Evolutionary conservation across 1,139 yeast genomes (phyloP).

Genomic region (Trichomonascaceae sp.): DNA sequence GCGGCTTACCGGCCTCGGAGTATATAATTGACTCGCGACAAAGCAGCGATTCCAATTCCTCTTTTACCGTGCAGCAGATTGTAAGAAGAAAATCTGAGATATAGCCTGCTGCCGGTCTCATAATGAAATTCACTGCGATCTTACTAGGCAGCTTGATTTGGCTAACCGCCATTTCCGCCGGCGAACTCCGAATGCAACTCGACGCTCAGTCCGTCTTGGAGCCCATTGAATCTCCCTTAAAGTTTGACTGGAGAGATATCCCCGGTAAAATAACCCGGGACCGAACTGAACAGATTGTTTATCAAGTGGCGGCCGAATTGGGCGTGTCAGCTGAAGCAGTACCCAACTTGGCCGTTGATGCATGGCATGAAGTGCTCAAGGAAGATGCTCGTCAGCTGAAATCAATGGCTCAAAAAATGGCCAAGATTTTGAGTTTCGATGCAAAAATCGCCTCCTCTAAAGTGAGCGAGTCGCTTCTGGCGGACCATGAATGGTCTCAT

Average conservation of each 20-base stretch:
- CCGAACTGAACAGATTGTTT: background rate
- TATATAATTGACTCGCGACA: too few species aligned
- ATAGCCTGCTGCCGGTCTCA: background rate
- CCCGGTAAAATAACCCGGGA: background rate
- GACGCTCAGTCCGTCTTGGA: background rate
- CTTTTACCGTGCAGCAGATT: background rate
- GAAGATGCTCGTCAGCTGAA: constrained; percentile 10
- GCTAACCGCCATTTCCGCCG: background rate
- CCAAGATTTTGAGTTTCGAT: constrained; percentile 6
- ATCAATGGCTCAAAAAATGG: constrained; percentile 2
- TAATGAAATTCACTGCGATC: background rate
- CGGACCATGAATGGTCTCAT: constrained; percentile 23
- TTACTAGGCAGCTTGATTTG: background rate
- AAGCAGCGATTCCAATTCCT: too few species aligned
- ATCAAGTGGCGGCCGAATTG: constrained; percentile 21
- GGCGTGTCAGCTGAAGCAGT: constrained; percentile 25
- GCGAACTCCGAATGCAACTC: background rate
- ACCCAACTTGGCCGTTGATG: constrained; percentile 24
- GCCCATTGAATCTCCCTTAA: background rate
- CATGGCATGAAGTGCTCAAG: constrained; percentile 27
- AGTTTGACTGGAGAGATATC: background rate
- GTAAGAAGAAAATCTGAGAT: background rate
- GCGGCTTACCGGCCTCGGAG: too few species aligned
- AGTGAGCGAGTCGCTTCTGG: background rate
- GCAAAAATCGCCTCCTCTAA: background rate